These are phyloP conservation scores for Exophiala calicioides DNA, from an alignment of 2,329 filamentous ascomycete species.

Conservation along the genomic window DNA sequence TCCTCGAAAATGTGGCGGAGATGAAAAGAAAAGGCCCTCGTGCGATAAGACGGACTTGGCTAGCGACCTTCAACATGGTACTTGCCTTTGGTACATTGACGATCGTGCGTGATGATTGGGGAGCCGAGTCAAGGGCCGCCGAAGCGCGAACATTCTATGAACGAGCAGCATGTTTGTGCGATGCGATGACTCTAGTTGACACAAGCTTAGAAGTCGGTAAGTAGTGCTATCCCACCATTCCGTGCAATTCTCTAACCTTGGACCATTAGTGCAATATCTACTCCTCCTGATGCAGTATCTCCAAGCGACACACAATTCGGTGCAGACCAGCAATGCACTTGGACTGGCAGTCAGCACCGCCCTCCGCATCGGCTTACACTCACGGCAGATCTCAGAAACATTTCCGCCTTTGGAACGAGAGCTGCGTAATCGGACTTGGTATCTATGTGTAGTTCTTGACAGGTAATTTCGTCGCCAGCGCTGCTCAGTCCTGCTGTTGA, in stretches of 20 bases:
- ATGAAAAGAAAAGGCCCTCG: constrained; percentile 24
- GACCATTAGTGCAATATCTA: not conserved
- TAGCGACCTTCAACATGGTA: constrained; percentile 35
- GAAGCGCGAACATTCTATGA: constrained; percentile 31
- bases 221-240: no score
- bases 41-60: constrained; percentile 33
- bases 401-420: no score
- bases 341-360: not conserved
- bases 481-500: no score
- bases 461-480: no score
- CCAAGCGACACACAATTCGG: constrained; percentile 6
- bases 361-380: not conserved
- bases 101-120: constrained; percentile 13
- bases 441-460: no score
- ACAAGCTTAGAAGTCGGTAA: constrained; percentile 33
- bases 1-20: constrained; percentile 31
- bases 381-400: constrained; percentile 4
- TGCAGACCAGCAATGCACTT: constrained; percentile 2
- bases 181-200: constrained; percentile 27
- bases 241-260: no score
- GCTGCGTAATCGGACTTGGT: no score
- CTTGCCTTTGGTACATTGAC: constrained; percentile 32
- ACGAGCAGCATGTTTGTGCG: constrained; percentile 30
- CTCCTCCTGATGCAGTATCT: constrained; percentile 1
- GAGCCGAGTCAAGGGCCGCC: constrained; percentile 17